phyloP scores from a whole-genome alignment of 139 green algal species.

The Mesotaenium endlicherianum region DNA sequence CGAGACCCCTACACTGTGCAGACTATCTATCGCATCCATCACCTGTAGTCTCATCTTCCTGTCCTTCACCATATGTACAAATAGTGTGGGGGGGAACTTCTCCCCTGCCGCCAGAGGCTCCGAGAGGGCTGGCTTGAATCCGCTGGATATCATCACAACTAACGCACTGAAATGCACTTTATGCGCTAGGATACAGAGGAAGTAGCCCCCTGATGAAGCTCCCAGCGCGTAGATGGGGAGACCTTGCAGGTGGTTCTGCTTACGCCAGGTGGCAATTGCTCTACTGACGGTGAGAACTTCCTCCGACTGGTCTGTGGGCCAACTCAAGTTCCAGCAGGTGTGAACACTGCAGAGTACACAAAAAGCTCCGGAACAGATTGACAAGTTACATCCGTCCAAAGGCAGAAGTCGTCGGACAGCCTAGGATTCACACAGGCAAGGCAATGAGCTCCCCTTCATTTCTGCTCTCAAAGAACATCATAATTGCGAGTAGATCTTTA shows the following conservation, averaged over 20 bases:
- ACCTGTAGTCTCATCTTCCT: background rate
- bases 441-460: too few species aligned
- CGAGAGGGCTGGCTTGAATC: background rate
- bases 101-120: background rate
- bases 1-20: background rate
- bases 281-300: background rate
- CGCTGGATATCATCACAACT: conserved; percentile 11
- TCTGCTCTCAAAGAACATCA: background rate
- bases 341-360: background rate
- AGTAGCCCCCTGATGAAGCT: conserved; percentile 32
- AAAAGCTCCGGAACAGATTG: background rate
- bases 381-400: background rate
- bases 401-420: background rate
- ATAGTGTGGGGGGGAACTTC: conserved; percentile 21
- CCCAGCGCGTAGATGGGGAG: conserved; percentile 17
- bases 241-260: background rate
- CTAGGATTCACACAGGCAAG: too few species aligned
- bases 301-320: background rate
- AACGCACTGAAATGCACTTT: background rate
- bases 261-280: conserved; percentile 6
- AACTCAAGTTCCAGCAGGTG: conserved; percentile 13
- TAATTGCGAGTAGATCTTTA: background rate
- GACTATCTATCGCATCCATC: background rate
- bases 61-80: conserved; percentile 27
- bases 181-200: conserved; percentile 31